phyloP scores from a whole-genome alignment of 2,329 filamentous ascomycete genomes.

The Cladorrhinum sp. region DNA sequence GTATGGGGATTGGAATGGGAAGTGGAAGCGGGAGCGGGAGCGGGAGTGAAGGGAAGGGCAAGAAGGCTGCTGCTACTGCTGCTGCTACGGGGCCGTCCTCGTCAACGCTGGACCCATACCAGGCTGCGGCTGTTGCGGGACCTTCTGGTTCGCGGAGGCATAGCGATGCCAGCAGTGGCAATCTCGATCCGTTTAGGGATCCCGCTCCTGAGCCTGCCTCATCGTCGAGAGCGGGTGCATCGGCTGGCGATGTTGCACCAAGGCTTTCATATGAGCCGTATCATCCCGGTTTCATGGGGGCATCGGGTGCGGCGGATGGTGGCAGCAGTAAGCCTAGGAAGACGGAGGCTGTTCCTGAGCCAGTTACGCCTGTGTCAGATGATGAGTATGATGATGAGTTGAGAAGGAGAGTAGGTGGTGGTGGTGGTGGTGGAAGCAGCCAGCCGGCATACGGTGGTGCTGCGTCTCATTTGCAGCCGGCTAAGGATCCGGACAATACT shows the following conservation, averaged over 20 bases:
- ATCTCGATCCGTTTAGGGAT: constrained; percentile 37
- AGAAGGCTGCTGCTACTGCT: constrained; percentile 15
- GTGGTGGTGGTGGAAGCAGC: background rate
- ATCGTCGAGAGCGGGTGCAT: constrained; percentile 14
- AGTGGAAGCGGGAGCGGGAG: background rate
- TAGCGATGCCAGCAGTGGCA: constrained; percentile 25
- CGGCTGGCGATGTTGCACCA: constrained; percentile 30
- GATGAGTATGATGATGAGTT: constrained; percentile 13
- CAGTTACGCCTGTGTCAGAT: constrained; percentile 20
- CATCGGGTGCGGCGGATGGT: constrained; percentile 1
- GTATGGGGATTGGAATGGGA: background rate
- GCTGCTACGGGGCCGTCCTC: no score
- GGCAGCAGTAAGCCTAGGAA: constrained; percentile 2
- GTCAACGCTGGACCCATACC: constrained; percentile 1
- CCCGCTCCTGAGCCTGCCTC: constrained; percentile 27
- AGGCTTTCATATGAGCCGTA: constrained; percentile 22
- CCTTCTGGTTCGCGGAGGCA: constrained; percentile 20
- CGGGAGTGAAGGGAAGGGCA: constrained; percentile 29
- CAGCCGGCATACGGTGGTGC: background rate
- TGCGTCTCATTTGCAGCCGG: background rate
- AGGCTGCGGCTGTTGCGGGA: constrained; percentile 13
- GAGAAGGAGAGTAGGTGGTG: constrained; percentile 1
- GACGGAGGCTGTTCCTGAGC: constrained; percentile 2
- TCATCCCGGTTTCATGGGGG: constrained; percentile 20
- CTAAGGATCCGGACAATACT: constrained; percentile 9